Evolutionary conservation across 208 protist genomes (phyloP).

Genomic region (Angomonas desouzai): DNA sequence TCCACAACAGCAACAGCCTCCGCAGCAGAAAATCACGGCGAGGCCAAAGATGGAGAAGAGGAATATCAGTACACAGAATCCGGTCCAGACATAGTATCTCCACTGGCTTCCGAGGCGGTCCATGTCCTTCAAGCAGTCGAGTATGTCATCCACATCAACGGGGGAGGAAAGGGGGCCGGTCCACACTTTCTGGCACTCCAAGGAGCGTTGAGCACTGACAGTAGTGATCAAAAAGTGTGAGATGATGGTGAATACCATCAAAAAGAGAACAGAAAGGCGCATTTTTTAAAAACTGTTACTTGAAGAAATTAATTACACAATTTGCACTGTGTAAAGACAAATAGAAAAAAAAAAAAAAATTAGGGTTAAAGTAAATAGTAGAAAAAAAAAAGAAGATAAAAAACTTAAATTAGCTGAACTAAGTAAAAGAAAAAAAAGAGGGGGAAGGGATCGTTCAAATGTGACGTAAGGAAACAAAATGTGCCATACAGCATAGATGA

Average conservation of each 20-base stretch:
- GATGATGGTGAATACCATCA: background rate
- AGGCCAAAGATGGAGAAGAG: conserved; percentile 49
- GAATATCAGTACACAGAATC: conserved; percentile 47
- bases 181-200: conserved; percentile 77
- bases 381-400: conserved; percentile 5
- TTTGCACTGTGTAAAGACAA: no score
- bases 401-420: background rate
- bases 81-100: conserved; percentile 54
- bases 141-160: conserved; percentile 30
- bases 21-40: conserved; percentile 51
- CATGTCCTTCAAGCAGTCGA: conserved; percentile 47
- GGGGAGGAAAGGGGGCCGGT: conserved; percentile 24
- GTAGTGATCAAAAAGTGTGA: background rate
- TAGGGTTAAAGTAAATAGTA: background rate
- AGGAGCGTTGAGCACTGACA: conserved; percentile 33
- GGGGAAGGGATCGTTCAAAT: background rate
- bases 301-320: no score
- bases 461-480: conserved; percentile 8
- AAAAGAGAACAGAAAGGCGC: background rate
- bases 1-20: conserved; percentile 37
- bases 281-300: conserved; percentile 5
- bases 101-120: conserved; percentile 47
- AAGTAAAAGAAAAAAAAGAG: conserved; percentile 1
- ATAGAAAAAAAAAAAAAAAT: no score
- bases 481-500: conserved; percentile 6